Evolutionary conservation across 345 rosid genomes (phyloP).

Genomic region (Barbarea vulgaris): DNA sequence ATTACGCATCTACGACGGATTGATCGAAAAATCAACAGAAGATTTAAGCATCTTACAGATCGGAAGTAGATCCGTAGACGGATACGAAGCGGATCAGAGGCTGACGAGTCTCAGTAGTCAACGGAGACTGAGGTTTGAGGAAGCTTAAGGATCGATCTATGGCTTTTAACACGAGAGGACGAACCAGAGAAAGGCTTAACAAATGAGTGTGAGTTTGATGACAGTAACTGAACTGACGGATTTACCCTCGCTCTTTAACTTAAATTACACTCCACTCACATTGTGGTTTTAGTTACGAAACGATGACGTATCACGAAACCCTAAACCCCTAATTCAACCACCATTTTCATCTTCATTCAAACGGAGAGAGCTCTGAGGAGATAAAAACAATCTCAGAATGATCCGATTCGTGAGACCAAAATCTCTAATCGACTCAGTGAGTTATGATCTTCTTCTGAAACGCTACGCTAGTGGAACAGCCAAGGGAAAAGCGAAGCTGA

Average conservation of each 20-base stretch:
- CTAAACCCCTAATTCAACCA: neutral
- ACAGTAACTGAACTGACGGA: constrained; percentile 4
- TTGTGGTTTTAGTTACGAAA: neutral
- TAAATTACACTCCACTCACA: neutral
- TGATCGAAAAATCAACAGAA: constrained; percentile 1
- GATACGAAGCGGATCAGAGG: constrained; percentile 6
- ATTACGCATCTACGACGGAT: constrained; percentile 23
- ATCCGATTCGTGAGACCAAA: constrained; percentile 42
- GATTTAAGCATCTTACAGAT: constrained; percentile 9
- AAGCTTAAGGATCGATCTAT: constrained; percentile 34
- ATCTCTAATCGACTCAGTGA: constrained; percentile 25
- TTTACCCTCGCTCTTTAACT: constrained; percentile 21
- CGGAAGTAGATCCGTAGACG: constrained; percentile 22
- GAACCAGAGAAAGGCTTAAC: constrained; percentile 1
- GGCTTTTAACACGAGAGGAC: constrained; percentile 15
- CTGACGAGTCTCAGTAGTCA: constrained; percentile 39
- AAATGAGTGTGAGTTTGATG: constrained; percentile 18
- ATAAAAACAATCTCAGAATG: constrained; percentile 34
- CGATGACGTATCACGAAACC: neutral
- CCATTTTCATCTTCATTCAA: constrained; percentile 18
- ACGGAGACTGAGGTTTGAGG: constrained; percentile 40
- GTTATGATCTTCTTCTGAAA: constrained; percentile 48
- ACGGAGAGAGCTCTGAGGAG: constrained; percentile 8
- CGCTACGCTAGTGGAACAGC: constrained; percentile 67
- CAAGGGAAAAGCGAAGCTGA: constrained; percentile 62